phyloP scores from a whole-genome alignment of 495 filamentous ascomycete species.

The Trypethelium eluteriae region DNA sequence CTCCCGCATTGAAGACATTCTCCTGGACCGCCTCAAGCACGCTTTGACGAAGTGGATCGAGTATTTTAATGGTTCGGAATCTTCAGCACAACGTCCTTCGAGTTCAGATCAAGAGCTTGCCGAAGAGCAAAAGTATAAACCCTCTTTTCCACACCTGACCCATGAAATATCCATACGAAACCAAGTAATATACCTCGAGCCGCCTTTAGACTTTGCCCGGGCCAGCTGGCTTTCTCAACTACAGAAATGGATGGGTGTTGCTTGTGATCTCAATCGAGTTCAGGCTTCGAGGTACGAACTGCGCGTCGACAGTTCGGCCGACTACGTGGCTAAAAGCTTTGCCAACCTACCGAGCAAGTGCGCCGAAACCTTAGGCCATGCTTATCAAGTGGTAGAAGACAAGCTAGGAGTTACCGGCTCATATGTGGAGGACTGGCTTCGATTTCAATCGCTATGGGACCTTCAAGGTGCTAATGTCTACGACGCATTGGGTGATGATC shows the following conservation, averaged over 20 bases:
- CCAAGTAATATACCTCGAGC: constrained; percentile 90
- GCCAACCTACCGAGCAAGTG: constrained; percentile 79
- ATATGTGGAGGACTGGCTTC: constrained; percentile 95
- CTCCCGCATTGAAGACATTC: constrained; percentile 64
- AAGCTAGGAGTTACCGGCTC: constrained; percentile 65
- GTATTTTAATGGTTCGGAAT: constrained; percentile 53
- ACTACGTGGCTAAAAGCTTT: constrained; percentile 62
- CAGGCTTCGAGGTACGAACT: constrained; percentile 93
- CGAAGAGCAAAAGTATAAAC: constrained; percentile 24
- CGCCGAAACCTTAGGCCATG: constrained; percentile 63
- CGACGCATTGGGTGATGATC: constrained; percentile 78
- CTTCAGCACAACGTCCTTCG: constrained; percentile 1
- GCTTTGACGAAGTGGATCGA: constrained; percentile 79
- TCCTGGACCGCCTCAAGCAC: constrained; percentile 67
- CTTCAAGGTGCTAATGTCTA: constrained; percentile 92
- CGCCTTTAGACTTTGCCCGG: constrained; percentile 81
- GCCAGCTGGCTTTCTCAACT: constrained; percentile 91
- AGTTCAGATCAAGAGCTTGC: constrained; percentile 37
- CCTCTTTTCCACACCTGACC: constrained; percentile 58
- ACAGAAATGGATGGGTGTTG: constrained; percentile 83
- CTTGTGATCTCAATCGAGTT: constrained; percentile 85
- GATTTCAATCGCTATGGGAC: constrained; percentile 98
- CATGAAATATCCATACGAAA: constrained; percentile 95
- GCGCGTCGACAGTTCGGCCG: constrained; percentile 54
- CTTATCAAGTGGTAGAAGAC: constrained; percentile 71